Conservation (phyloP, 768 basidiomycete genomes). For the Neoboletus subvelutipes region DNA sequence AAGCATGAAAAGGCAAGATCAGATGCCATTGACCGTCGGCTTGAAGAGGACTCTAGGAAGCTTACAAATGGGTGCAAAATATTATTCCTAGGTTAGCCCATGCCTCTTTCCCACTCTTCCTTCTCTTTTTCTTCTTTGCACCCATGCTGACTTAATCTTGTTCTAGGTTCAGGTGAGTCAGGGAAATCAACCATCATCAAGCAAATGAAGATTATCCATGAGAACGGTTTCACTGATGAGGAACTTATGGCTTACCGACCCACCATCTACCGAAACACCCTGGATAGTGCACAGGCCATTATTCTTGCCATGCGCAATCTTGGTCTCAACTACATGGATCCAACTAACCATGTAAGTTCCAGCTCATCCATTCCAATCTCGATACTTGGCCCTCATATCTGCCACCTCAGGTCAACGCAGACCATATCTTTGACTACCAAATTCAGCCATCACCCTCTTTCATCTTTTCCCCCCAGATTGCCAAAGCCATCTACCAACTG, state of each 20-base stretch:
- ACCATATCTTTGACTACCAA: constrained; percentile 61
- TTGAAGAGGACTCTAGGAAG: constrained; percentile 82
- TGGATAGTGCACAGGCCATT: constrained; percentile 87
- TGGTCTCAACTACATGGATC: constrained; percentile 70
- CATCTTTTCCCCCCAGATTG: constrained; percentile 59
- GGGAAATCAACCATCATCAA: constrained; percentile 97
- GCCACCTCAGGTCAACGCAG: constrained; percentile 43
- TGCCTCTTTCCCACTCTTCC: constrained; percentile 8
- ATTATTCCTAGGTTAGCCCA: constrained; percentile 73
- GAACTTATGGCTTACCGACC: constrained; percentile 77
- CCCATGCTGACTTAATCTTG: not conserved
- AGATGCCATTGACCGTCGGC: constrained; percentile 75
- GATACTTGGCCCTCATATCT: not conserved
- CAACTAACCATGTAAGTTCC: constrained; percentile 52
- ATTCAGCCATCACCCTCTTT: constrained; percentile 41
- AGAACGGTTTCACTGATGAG: constrained; percentile 78
- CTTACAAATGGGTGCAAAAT: constrained; percentile 92
- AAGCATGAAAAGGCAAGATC: constrained; percentile 59
- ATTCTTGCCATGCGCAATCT: constrained; percentile 85
- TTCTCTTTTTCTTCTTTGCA: not conserved
- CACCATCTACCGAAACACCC: constrained; percentile 81
- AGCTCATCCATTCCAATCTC: accelerated
- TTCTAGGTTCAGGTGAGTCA: constrained; percentile 85
- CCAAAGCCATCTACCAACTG: constrained; percentile 63
- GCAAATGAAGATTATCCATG: constrained; percentile 99